A percentile compares a stretch with the other conserved stretches of the same genome.
Evolutionary conservation across 2,329 filamentous ascomycete species (phyloP).

Genomic region (Ustulina deusta): DNA sequence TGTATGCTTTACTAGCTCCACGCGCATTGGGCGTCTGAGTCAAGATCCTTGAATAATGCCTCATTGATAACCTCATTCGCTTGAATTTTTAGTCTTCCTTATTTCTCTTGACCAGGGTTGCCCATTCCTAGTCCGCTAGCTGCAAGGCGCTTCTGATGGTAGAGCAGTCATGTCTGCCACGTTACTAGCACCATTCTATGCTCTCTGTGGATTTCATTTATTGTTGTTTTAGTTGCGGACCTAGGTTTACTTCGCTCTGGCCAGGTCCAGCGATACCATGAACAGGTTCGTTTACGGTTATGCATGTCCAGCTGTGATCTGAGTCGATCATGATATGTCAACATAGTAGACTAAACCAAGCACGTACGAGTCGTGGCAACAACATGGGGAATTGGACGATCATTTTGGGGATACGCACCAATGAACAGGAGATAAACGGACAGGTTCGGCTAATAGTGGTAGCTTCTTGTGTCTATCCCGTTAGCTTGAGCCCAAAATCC

Average conservation of each 20-base stretch:
- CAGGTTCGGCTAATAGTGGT: neutral
- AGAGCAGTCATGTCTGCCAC: no score
- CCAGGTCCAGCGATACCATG: no score
- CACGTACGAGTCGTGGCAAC: neutral
- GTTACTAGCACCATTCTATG: neutral
- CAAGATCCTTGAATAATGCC: neutral
- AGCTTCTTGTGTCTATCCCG: neutral
- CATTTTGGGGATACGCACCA: neutral
- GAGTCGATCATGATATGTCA: slow-evolving; percentile 9
- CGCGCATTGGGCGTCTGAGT: neutral
- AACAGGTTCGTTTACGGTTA: neutral
- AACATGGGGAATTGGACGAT: neutral
- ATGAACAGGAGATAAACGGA: neutral
- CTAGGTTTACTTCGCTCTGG: neutral
- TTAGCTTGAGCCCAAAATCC: slow-evolving; percentile 7
- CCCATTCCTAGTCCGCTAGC: neutral
- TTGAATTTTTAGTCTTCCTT: neutral
- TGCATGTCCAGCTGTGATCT: neutral
- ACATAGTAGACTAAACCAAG: neutral
- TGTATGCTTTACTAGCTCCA: neutral
- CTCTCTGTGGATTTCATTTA: no score
- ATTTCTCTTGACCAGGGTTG: neutral
- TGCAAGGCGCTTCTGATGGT: no score
- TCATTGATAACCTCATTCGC: neutral
- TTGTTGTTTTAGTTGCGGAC: no score